Base-by-base conservation (phyloP, 208 protist genomes). In the Leishmania braziliensis region DNA sequence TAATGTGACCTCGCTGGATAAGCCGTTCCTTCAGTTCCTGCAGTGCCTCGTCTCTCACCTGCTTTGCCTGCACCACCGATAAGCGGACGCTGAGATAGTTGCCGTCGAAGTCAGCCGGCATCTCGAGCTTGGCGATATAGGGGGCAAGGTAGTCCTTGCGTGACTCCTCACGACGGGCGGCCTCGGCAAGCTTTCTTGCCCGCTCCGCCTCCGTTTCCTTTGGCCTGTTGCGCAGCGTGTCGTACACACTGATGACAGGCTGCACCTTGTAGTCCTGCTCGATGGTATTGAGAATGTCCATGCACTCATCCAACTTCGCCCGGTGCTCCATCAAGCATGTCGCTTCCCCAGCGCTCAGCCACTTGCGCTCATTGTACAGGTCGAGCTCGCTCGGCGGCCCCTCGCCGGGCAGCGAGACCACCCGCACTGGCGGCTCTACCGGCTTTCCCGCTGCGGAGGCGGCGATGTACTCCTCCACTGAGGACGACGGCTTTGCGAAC, bases 1-100 rank as follows among this genome's bases (percentile, higher is more conserved):
- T 98, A 81, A 98, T 98, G 83, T 93, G 92, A 8, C 93, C 95
- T 54, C 95, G 91, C 73, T 97, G 93, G 33, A 98, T 97, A 62
- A 98, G 93, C 10, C 94, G 89, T 60, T 98, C 94, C 83, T 98
- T 98, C 48, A 97, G 84, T 70, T 96, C 95, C 56, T 86, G 85
- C 78, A 98, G 86, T 1, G 93, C 94, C 75, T 92, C 91, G 43
- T 97, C 94, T 9, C 93, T 93, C 53, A 97, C 94, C 71, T 93
- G 89, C 70, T 89, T 91, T 39, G 95, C 94, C 78, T 98, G 92
- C 58, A 97, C 93, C 9, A 82, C 51, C 33, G 86, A 89, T 51
- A 98, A 90, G 29, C 74, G 75, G 29, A 98, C 91, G 66, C 82
- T 80, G 54, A 93, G 65, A 80, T 97, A 96, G 80, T 96, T 93